Evolutionary conservation across 208 protist species (phyloP).

Genomic region (Endotrypanum monterogeii): DNA sequence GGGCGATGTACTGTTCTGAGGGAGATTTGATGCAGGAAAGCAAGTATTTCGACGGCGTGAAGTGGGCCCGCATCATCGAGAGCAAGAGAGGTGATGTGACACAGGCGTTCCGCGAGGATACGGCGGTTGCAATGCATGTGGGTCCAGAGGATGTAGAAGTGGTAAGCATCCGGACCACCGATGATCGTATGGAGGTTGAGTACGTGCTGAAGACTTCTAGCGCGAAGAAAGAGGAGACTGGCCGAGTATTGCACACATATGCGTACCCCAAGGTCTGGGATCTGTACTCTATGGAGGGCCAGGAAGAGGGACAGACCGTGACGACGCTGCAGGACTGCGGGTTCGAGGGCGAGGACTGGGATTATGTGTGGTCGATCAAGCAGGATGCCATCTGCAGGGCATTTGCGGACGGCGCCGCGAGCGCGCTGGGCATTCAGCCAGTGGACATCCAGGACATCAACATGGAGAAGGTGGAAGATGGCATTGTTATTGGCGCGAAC

Average conservation of each 20-base stretch:
- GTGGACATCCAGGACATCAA: slow-evolving; percentile 10
- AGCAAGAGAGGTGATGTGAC: slow-evolving; percentile 15
- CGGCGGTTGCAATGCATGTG: slow-evolving; percentile 32
- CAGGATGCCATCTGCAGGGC: slow-evolving; percentile 30
- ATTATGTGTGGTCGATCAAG: slow-evolving; percentile 32
- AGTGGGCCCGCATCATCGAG: slow-evolving; percentile 44
- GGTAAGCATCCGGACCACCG: slow-evolving; percentile 15
- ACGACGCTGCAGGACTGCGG: slow-evolving; percentile 34
- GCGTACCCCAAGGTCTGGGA: slow-evolving; percentile 45
- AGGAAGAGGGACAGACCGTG: slow-evolving; percentile 25
- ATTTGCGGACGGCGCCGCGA: slow-evolving; percentile 33
- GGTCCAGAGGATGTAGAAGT: slow-evolving; percentile 31
- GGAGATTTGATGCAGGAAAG: slow-evolving; percentile 10
- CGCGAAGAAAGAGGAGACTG: slow-evolving; percentile 9
- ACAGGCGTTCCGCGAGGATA: slow-evolving; percentile 46
- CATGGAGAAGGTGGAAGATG: slow-evolving; percentile 1
- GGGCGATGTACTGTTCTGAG: slow-evolving; percentile 51
- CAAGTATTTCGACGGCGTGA: slow-evolving; percentile 37
- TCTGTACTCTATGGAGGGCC: slow-evolving; percentile 14
- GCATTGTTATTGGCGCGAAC: slow-evolving; percentile 1
- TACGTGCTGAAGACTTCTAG: slow-evolving; percentile 28
- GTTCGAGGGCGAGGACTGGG: slow-evolving; percentile 76
- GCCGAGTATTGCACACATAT: background rate
- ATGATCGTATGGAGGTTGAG: slow-evolving; percentile 33
- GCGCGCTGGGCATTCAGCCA: slow-evolving; percentile 11